Base-by-base conservation (phyloP, 2,329 filamentous ascomycete species). In the Phialophora expanda region DNA sequence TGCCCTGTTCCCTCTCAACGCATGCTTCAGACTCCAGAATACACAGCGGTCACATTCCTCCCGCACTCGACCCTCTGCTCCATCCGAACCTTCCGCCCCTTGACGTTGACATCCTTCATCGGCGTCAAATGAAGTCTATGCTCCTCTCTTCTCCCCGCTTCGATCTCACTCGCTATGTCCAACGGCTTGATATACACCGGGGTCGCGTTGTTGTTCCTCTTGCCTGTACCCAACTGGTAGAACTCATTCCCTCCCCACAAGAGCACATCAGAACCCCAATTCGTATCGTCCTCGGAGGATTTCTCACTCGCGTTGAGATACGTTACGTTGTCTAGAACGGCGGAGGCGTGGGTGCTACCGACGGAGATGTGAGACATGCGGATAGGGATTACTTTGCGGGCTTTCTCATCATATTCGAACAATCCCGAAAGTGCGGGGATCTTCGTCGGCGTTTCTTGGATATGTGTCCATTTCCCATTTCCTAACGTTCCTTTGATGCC, bases 181-280 rank as follows among this genome's bases (percentile, higher is more conserved):
- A 94, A 78, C 14, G 92, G 90, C 34, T 87, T 86, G 61, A 97
- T 92, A 75, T 97, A 94, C 1, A 84, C 83, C 1, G 95, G 95
- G 12, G 85, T 83, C 60, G 87, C 86, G 9, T 90, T 75, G 74
- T 98, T 98, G 74, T 87, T 95, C 68, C 94, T 83, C 82, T 90
- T 96, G 30, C 95, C 93, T 0, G 90, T 97, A 12, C 95, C 95
- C 28, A 99, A 86, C 79, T 99, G 95, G 77, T 90, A 97, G 76
- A 89, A 87, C 80, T 98, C 93, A 74, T 98, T 99, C 61, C 92
- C 92, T 68, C 95, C 95, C 92, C 93, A 99, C 83, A 92, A 96
- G 1, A 98, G 77, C 32, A 93, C 89, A 76, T 98, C 95, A 4
- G 90, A 88, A 56, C 95, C 95, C 87, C 89, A 97, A 75, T 95